phyloP scores from a whole-genome alignment of 345 rosid genomes.

The Eucalyptus tenuipes region DNA sequence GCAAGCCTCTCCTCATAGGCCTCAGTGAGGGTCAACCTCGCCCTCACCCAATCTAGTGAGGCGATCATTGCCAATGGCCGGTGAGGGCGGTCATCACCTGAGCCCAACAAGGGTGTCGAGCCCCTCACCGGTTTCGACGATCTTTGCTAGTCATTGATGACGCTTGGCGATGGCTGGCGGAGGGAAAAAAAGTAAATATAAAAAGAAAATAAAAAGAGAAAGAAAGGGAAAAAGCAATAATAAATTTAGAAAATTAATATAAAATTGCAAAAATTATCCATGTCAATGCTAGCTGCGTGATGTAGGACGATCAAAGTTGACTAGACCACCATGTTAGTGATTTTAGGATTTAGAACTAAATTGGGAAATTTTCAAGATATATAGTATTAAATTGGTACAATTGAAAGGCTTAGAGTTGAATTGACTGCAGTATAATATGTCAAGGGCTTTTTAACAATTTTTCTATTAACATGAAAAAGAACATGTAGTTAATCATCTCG shows the following conservation, averaged over 20 bases:
- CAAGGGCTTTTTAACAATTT: neutral
- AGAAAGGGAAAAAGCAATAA: neutral
- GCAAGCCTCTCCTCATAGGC: neutral
- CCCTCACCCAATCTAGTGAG: neutral
- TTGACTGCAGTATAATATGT: rapidly evolving
- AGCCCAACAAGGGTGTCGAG: neutral
- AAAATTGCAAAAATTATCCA: neutral
- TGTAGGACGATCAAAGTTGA: neutral
- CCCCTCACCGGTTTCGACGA: rapidly evolving
- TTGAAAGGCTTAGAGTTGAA: neutral
- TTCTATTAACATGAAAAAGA: neutral
- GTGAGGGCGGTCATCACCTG: neutral
- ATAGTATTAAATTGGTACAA: neutral
- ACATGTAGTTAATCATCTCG: neutral
- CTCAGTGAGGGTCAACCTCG: neutral
- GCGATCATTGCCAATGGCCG: neutral
- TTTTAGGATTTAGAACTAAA: too few relatives aligned
- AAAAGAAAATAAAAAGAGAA: neutral
- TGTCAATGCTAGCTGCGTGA: neutral
- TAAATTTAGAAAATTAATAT: neutral
- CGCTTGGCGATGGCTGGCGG: rapidly evolving
- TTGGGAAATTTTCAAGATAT: neutral
- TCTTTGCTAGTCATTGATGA: neutral
- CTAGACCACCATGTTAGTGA: neutral
- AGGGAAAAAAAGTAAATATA: neutral